Base-by-base conservation (phyloP, 2,329 filamentous ascomycete species). In the Aspergillus felis region DNA sequence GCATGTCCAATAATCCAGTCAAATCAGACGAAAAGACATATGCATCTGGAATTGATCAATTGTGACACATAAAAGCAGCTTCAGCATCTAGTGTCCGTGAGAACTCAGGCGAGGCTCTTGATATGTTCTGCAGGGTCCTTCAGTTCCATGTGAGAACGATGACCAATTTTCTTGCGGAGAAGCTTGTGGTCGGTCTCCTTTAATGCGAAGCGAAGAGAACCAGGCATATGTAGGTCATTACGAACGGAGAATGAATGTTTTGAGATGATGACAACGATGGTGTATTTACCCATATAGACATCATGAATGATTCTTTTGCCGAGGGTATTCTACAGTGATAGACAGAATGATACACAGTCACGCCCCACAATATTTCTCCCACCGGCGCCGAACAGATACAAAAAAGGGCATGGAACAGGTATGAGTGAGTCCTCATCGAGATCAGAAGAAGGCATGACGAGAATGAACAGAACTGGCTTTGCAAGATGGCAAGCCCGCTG, bases 301-400 rank as follows among this genome's bases (percentile, higher is more conserved):
- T 66, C 60, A 63, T 64, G 61, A 60, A 66, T 57, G 56, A 65
- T 63, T 60, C 58, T 62, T 66, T 67, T 60, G 60, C 58, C 64
- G 65, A 70, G 70, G 69, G 69, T 72, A 71, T 71, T 47, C 68
- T 73, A 73, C 70, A 73, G 59, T 55, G 54, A 61, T 56, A 58
- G 62, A 61, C 49, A 62, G 50, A 41, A 55, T 48, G 44, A 59
- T 62, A 61, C 60, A 64, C 55, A 63, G 56, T 62, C 61, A 65
- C 64, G 61, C 57, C 62, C 61, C 58, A 57, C 55, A 55, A 55
- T 50, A 56, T 64, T 59, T 54, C 59, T 66, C 55, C 64, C 63
- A 66, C 62, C 66, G 61, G 63, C 66, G 66, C 66, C 66, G 53
- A 58, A 61, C 58, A 60, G 29, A 52, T 50, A 55, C 51, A 53